Percentiles rank a stretch among this genome's conserved stretches.
Conservation (phyloP, 805 yeast species). For the Ogataea corticis region DNA sequence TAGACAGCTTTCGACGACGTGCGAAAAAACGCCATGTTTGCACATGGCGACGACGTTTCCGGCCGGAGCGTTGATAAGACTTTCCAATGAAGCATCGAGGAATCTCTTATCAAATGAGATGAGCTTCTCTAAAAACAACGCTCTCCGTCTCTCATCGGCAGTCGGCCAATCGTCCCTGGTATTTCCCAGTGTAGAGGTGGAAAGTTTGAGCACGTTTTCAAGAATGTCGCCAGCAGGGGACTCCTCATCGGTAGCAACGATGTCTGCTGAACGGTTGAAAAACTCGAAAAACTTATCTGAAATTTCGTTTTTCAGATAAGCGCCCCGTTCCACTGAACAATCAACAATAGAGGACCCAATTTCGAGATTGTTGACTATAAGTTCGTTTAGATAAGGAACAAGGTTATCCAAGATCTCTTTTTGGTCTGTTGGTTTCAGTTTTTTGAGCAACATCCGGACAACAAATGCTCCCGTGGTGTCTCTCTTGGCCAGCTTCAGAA, state of each 20-base stretch:
- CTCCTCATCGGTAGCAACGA: slow-evolving; percentile 34
- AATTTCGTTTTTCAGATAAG: slow-evolving; percentile 61
- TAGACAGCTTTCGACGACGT: slow-evolving; percentile 73
- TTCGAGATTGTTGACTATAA: slow-evolving; percentile 69
- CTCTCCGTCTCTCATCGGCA: slow-evolving; percentile 79
- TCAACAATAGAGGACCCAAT: slow-evolving; percentile 66
- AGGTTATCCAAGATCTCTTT: slow-evolving; percentile 61
- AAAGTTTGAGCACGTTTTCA: slow-evolving; percentile 65
- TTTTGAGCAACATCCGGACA: slow-evolving; percentile 66
- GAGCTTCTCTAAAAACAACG: slow-evolving; percentile 71
- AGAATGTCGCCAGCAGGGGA: slow-evolving; percentile 36
- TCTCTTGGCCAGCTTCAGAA: slow-evolving; percentile 72
- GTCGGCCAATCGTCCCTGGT: slow-evolving; percentile 91
- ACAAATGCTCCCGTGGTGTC: slow-evolving; percentile 85
- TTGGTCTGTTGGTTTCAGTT: slow-evolving; percentile 62
- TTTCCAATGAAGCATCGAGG: slow-evolving; percentile 56
- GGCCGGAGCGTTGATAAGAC: slow-evolving; percentile 58
- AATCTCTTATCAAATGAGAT: slow-evolving; percentile 67
- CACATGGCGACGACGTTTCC: slow-evolving; percentile 73
- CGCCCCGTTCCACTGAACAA: slow-evolving; percentile 57
- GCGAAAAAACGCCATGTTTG: slow-evolving; percentile 87
- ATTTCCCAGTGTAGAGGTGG: slow-evolving; percentile 75
- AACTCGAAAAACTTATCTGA: slow-evolving; percentile 49
- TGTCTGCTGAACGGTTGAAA: slow-evolving; percentile 36
- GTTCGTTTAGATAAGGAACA: slow-evolving; percentile 62